These are phyloP conservation scores for Alloteropsis semialata DNA, from an alignment of 176 grass and related monocot genomes.

Conservation along the genomic window DNA sequence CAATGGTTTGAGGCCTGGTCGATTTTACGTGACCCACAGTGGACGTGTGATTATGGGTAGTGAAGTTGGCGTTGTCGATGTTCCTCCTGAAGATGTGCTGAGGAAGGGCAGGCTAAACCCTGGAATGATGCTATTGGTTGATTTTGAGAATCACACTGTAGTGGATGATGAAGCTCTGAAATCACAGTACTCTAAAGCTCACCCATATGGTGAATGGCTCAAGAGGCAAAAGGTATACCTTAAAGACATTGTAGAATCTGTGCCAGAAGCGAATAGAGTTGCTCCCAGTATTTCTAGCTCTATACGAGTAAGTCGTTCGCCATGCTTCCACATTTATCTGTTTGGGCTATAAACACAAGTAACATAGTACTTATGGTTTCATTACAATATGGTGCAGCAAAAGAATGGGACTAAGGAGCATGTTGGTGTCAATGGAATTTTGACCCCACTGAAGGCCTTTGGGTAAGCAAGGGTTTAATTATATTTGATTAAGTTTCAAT, in stretches of 20 bases:
- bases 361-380: neutral
- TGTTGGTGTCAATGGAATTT: constrained; percentile 66
- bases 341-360: neutral
- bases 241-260: constrained; percentile 69
- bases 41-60: constrained; percentile 96
- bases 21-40: constrained; percentile 92
- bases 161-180: constrained; percentile 94
- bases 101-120: constrained; percentile 95
- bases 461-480: constrained; percentile 53
- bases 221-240: constrained; percentile 76
- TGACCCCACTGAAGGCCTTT: constrained; percentile 91
- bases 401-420: constrained; percentile 34
- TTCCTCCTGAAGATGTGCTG: constrained; percentile 76
- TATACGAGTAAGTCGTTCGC: constrained; percentile 47
- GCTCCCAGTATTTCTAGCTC: constrained; percentile 61
- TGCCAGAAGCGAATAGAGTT: constrained; percentile 65
- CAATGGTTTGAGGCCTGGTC: constrained; percentile 87
- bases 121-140: constrained; percentile 98
- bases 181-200: constrained; percentile 78
- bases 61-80: constrained; percentile 95
- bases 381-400: constrained; percentile 35
- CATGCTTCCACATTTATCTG: constrained; percentile 13
- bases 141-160: constrained; percentile 92
- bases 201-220: constrained; percentile 88
- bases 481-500: neutral